Percentiles rank a stretch among this genome's conserved stretches.
Evolutionary conservation across 2,329 filamentous ascomycete genomes (phyloP).

Genomic region (Trichoderma sp.): DNA sequence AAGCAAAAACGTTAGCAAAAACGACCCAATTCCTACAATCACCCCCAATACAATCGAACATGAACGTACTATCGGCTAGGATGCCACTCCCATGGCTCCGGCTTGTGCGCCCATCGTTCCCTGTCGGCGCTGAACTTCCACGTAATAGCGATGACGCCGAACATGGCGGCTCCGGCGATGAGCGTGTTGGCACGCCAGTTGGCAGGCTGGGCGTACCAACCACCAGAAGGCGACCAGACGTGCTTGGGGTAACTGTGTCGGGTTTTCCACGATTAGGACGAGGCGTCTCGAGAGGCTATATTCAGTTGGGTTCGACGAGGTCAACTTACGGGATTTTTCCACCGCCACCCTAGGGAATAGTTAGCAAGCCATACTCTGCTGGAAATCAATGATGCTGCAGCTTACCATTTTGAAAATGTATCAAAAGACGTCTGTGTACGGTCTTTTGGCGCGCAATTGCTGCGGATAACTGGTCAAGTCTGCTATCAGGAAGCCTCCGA

Average conservation of each 20-base stretch:
- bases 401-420: conserved; percentile 56
- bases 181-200: conserved; percentile 96
- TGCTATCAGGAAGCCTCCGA: conserved; percentile 3
- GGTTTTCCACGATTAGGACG: background rate
- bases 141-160: conserved; percentile 64
- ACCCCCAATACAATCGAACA: no score
- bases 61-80: conserved; percentile 75
- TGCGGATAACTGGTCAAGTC: background rate
- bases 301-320: conserved; percentile 26
- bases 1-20: background rate
- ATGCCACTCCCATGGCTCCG: conserved; percentile 73
- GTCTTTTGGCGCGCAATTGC: conserved; percentile 31
- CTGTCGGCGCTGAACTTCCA: conserved; percentile 73
- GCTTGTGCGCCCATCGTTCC: conserved; percentile 72
- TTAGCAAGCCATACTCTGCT: conserved; percentile 37
- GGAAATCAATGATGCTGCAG: conserved; percentile 47
- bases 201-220: conserved; percentile 91
- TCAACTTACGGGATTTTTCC: conserved; percentile 60
- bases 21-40: background rate
- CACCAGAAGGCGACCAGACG: conserved; percentile 97
- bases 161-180: conserved; percentile 65
- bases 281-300: background rate
- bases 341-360: conserved; percentile 65
- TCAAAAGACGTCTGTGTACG: conserved; percentile 34
- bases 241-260: conserved; percentile 84